Evolutionary conservation across 805 yeast genomes (phyloP), one percentile per base, ranked within the genome.

Genomic region (Starmerella bombi): DNA sequence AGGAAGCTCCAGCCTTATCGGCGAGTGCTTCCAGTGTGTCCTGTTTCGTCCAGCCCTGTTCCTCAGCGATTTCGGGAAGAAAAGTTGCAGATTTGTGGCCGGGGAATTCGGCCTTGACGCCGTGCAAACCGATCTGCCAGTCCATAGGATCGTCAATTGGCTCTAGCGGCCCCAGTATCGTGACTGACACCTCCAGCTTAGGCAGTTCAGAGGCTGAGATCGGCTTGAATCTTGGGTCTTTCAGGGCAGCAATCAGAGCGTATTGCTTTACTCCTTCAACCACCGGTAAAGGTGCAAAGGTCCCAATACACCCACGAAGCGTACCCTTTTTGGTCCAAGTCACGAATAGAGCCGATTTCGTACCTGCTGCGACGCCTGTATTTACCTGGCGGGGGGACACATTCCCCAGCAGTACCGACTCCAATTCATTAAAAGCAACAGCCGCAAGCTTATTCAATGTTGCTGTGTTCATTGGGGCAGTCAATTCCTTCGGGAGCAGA

Each of bases 221-320:
- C 0, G 94, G 86, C 1, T 65, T 52, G 56, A 91, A 91, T 35
- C 98, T 62, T 1, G 77, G 57, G 53, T 91, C 98, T 38, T 81
- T 73, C 6, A 84, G 60, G 0, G 94, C 94, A 2, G 86, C 75
- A 28, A 68, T 60, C 15, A 78, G 39, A 0, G 94, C 67, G 54
- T 77, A 88, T 29, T 67, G 65, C 18, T 62, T 57, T 3, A 85
- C 67, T 0, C 91, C 94, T 1, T 54, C 37, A 15, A 69, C 75
- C 2, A 81, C 50, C 0, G 69, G 65, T 41, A 70, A 57, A 14
- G 70, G 61, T 16, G 67, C 63, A 57, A 91, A 91, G 0, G 94
- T 86, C 1, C 98, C 98, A 40, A 88, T 91, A 55, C 98, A 88
- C 0, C 98, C 98, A 32, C 97, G 65, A 36, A 88, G 63, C 12